Base-by-base conservation (phyloP, 148 eudicot genomes). In the Chenopodium berlandieri region DNA sequence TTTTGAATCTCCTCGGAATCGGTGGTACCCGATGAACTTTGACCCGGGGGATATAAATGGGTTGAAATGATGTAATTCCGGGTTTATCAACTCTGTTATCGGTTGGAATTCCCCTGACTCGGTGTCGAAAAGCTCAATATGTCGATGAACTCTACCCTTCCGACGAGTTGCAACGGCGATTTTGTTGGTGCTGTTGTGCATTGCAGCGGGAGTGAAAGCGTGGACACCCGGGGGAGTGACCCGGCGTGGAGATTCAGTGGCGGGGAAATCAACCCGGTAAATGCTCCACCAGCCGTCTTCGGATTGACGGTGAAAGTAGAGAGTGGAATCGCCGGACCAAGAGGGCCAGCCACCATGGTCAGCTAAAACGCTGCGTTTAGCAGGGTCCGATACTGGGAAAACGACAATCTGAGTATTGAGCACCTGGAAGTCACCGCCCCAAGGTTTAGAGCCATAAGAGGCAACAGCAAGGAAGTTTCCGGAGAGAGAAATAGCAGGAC, bases 241-340 rank as follows among this genome's bases (percentile, higher is more conserved):
- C 19, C 94, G 86, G 14, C 14, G 16, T 46, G 89, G 92, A 64
- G 81, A 56, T 4, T 31, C 19, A 1, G 80, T 19, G 2, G 22
- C n/a, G 7, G 73, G 60, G 60, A 90, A 84, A 48, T 91, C 91
- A 8, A 90, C 76, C 11, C 85, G 78, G 77, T 87, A 94, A 76
- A 94, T 84, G 89, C 98, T 91, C 98, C 97, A 94, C 97, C 97
- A 93, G 0, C 97, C 98, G 76, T 94, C 95, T 0, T 90, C 94
- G 3, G 91, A 84, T 73, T 85, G 88, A 7, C 92, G 90, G 83
- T 94, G 98, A 81, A 94, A 94, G 83, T 83, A 94, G 27, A 94
- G 25, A 3, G 89, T 87, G 17, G 83, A 73, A 22, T 94, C 97
- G 4, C 89, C 89, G 5, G 84, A 84, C 91, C 92, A 94, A 4